These are phyloP conservation scores for Pleurotus djamor DNA, from an alignment of 768 basidiomycete species.

Conservation along the genomic window DNA sequence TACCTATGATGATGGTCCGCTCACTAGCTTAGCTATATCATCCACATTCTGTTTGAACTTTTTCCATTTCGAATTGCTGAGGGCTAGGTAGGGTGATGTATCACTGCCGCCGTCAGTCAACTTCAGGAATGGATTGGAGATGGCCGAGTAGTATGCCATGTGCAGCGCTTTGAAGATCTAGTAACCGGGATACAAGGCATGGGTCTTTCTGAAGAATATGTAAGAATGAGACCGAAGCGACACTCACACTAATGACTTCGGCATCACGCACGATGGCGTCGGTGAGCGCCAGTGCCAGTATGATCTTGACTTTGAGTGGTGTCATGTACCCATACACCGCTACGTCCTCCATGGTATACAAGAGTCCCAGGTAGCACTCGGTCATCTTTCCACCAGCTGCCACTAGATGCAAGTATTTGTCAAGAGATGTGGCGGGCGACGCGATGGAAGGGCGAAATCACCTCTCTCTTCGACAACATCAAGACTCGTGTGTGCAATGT, in stretches of 20 bases:
- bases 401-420: constrained; percentile 22
- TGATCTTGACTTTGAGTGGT: constrained; percentile 84
- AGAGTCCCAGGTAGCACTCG: constrained; percentile 82
- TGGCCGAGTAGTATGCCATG: constrained; percentile 79
- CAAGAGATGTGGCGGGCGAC: constrained; percentile 3
- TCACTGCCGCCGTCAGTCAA: constrained; percentile 56
- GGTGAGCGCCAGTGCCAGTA: constrained; percentile 74
- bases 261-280: constrained; percentile 81
- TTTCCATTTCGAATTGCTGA: constrained; percentile 67
- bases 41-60: constrained; percentile 71
- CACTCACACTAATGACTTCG: constrained; percentile 66
- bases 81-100: constrained; percentile 51
- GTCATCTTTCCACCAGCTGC: constrained; percentile 54
- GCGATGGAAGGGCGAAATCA: constrained; percentile 30
- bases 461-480: constrained; percentile 93
- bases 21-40: constrained; percentile 64
- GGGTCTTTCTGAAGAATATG: not conserved
- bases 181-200: not conserved
- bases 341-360: constrained; percentile 91
- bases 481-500: constrained; percentile 86
- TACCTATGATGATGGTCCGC: constrained; percentile 28
- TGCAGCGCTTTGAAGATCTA: constrained; percentile 90
- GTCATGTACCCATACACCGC: constrained; percentile 93
- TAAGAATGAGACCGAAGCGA: constrained; percentile 18
- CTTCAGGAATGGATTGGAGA: constrained; percentile 85